Percentiles rank a stretch among this genome's conserved stretches.
Evolutionary conservation across 148 eudicot genomes (phyloP).

Genomic region (Diospyros kaki): DNA sequence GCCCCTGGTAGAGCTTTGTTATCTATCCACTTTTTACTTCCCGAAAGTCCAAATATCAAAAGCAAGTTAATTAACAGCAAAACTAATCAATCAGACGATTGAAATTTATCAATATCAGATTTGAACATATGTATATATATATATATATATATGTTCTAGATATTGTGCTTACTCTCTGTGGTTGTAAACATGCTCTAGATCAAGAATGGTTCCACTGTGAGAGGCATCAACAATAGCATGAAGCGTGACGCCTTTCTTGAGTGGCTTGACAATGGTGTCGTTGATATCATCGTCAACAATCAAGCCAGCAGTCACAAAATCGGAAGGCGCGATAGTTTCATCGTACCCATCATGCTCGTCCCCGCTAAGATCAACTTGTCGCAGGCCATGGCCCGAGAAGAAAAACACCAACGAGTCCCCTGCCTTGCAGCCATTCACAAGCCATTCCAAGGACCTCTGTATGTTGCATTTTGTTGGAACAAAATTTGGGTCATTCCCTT

Average conservation of each 20-base stretch:
- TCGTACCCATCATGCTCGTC: slow-evolving; percentile 74
- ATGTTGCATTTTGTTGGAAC: slow-evolving; percentile 64
- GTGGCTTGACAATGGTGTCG: slow-evolving; percentile 57
- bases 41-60: too few relatives aligned
- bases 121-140: neutral
- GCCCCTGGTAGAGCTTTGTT: slow-evolving; percentile 55
- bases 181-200: slow-evolving; percentile 28
- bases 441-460: slow-evolving; percentile 58
- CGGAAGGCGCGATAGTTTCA: slow-evolving; percentile 70
- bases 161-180: neutral
- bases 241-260: slow-evolving; percentile 57
- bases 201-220: slow-evolving; percentile 77
- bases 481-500: slow-evolving; percentile 3
- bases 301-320: slow-evolving; percentile 54
- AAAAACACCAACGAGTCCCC: slow-evolving; percentile 82
- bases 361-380: slow-evolving; percentile 39
- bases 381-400: slow-evolving; percentile 74
- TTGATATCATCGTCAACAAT: slow-evolving; percentile 72
- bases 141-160: neutral
- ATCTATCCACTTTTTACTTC: slow-evolving; percentile 31
- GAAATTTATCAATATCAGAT: neutral
- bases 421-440: slow-evolving; percentile 43
- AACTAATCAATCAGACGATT: too few relatives aligned
- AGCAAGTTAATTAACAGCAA: too few relatives aligned
- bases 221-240: slow-evolving; percentile 81